Evolutionary conservation across 2,329 filamentous ascomycete genomes (phyloP).

Genomic region (Xylariaceae sp.): DNA sequence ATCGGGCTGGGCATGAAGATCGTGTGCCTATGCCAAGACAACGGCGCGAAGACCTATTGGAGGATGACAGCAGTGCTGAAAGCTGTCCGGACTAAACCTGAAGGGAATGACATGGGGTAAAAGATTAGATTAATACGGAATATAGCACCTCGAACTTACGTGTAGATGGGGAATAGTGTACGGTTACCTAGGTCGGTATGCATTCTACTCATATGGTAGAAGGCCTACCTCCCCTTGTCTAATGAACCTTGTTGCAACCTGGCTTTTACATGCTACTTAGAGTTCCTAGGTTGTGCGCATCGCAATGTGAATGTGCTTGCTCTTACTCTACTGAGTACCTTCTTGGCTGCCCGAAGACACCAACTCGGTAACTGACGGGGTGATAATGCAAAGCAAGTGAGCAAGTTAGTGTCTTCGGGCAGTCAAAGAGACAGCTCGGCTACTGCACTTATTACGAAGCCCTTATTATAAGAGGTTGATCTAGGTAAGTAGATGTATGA

Average conservation of each 20-base stretch:
- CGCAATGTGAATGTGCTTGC: neutral
- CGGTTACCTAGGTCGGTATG: neutral
- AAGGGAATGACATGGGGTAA: slow-evolving; percentile 1
- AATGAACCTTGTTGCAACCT: neutral
- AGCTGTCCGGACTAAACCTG: neutral
- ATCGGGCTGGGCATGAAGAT: neutral
- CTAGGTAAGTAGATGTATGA: no score
- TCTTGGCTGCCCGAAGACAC: no score
- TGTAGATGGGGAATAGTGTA: neutral
- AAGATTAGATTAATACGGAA: slow-evolving; percentile 17
- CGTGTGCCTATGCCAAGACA: neutral
- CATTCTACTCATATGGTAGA: neutral
- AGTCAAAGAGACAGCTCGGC: no score
- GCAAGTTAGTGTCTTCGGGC: no score
- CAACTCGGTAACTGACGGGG: no score
- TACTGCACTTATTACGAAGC: no score
- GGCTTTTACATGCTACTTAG: neutral
- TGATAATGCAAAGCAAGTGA: no score
- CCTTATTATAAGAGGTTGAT: no score
- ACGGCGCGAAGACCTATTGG: slow-evolving; percentile 2
- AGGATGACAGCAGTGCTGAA: neutral
- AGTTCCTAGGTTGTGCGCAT: no score
- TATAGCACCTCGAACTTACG: neutral
- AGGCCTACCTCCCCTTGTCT: neutral
- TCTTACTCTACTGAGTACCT: no score